Evolutionary conservation across 169 alveolate species (phyloP).

Genomic region (Cryptosporidium meleagridis): DNA sequence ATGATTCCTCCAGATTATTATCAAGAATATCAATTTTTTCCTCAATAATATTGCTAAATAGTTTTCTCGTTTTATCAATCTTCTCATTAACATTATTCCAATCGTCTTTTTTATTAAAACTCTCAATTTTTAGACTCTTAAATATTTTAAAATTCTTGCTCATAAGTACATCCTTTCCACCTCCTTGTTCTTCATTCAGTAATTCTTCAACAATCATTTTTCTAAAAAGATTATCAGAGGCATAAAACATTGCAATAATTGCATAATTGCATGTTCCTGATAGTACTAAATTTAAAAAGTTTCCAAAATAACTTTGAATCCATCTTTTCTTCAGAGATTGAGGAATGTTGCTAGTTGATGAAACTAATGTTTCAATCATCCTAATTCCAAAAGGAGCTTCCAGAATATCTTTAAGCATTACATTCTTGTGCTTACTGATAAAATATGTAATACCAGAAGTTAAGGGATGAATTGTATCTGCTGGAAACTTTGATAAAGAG

Average conservation of each 20-base stretch:
- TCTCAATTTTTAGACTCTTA: conserved; percentile 39
- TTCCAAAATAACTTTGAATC: conserved; percentile 54
- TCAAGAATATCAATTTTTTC: conserved; percentile 13
- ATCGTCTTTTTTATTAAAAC: conserved; percentile 20
- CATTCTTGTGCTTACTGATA: conserved; percentile 9
- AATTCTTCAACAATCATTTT: conserved; percentile 49
- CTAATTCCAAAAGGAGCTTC: conserved; percentile 25
- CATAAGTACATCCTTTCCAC: conserved; percentile 44
- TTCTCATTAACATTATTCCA: conserved; percentile 22
- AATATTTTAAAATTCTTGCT: conserved; percentile 40
- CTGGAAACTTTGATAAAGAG: conserved; percentile 56
- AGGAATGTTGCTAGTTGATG: conserved; percentile 39
- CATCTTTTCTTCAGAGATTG: conserved; percentile 36
- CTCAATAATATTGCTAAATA: conserved; percentile 38
- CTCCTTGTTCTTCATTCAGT: conserved; percentile 60
- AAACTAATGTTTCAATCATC: conserved; percentile 34
- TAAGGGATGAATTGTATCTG: conserved; percentile 59
- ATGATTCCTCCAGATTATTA: background rate
- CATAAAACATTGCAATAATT: conserved; percentile 56
- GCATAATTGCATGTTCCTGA: conserved; percentile 55
- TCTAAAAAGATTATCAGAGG: conserved; percentile 41
- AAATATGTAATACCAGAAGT: conserved; percentile 58
- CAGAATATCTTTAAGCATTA: conserved; percentile 22
- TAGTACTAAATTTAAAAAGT: conserved; percentile 9
- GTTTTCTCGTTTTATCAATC: conserved; percentile 38